Evolutionary conservation across 1,139 yeast species (phyloP).

Genomic region (Hansenula lynferdii): DNA sequence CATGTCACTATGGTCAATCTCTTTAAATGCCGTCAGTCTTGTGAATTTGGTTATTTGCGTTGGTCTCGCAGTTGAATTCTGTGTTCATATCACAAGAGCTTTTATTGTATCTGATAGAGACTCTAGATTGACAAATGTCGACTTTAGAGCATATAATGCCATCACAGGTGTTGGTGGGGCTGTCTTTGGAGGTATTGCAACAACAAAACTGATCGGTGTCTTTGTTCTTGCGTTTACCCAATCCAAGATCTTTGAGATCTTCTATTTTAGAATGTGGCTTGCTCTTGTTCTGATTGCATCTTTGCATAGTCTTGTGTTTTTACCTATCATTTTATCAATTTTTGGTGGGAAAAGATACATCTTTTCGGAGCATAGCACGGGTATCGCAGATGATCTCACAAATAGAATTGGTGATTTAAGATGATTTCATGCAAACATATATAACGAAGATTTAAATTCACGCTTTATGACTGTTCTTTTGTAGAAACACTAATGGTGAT

Average conservation of each 20-base stretch:
- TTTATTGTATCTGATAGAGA: constrained; percentile 36
- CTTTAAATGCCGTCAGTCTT: constrained; percentile 83
- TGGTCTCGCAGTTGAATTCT: constrained; percentile 91
- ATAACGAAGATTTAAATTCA: too few relatives aligned
- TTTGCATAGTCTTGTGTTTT: constrained; percentile 67
- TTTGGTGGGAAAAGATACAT: constrained; percentile 56
- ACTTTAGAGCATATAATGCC: constrained; percentile 50
- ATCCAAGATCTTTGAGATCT: constrained; percentile 84
- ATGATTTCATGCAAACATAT: too few relatives aligned
- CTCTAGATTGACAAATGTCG: constrained; percentile 24
- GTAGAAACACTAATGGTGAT: too few relatives aligned
- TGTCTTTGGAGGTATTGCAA: constrained; percentile 82
- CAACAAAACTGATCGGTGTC: constrained; percentile 88
- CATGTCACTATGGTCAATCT: constrained; percentile 69
- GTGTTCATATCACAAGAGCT: constrained; percentile 81
- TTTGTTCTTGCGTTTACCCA: constrained; percentile 79
- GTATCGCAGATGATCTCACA: constrained; percentile 26
- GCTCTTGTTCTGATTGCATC: constrained; percentile 73
- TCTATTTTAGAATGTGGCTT: constrained; percentile 96
- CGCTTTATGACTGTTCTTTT: too few relatives aligned
- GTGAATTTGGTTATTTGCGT: constrained; percentile 87
- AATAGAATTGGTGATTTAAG: constrained; percentile 7
- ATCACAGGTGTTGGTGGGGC: constrained; percentile 78
- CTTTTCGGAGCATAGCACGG: constrained; percentile 24
- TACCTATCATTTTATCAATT: constrained; percentile 68